Percentiles rank a stretch among this genome's conserved stretches.
Conservation (phyloP, 2,329 filamentous ascomycete species). For the Pestalotiopsis sp. region DNA sequence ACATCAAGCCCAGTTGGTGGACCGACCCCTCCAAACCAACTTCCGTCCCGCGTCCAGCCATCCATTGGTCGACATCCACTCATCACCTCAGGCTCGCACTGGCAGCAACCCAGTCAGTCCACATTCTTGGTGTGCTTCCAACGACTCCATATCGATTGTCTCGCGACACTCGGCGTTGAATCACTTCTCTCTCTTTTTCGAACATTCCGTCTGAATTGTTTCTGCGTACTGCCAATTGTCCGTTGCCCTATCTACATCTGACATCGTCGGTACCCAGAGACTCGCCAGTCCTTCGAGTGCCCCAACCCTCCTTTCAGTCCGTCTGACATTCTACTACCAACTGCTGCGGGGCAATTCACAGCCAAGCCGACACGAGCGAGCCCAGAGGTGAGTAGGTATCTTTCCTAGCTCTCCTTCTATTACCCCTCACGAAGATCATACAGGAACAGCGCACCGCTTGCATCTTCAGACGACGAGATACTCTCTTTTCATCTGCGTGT, state of each 20-base stretch:
- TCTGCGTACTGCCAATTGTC: neutral
- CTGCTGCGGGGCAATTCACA: slow-evolving; percentile 13
- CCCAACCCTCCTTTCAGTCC: neutral
- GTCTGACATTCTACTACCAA: neutral
- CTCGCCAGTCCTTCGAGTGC: neutral
- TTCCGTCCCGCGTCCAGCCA: neutral
- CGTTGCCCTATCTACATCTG: neutral
- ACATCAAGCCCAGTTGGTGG: neutral
- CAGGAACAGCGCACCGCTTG: slow-evolving; percentile 18
- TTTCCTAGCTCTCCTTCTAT: slow-evolving; percentile 14
- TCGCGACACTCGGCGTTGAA: neutral
- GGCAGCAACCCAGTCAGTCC: neutral
- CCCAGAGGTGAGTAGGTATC: slow-evolving; percentile 18
- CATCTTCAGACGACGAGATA: neutral
- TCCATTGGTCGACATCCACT: neutral
- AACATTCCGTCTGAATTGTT: neutral
- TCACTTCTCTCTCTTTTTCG: neutral
- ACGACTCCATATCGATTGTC: neutral
- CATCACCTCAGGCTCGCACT: neutral
- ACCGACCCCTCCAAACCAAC: neutral
- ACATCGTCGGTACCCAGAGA: neutral
- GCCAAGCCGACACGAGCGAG: neutral
- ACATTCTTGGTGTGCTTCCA: neutral
- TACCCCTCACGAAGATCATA: slow-evolving; percentile 30
- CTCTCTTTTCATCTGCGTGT: neutral